Percentiles rank a stretch among this genome's conserved stretches.
phyloP scores from a whole-genome alignment of 495 filamentous ascomycete species.

The Aspergillus egyptiacus region DNA sequence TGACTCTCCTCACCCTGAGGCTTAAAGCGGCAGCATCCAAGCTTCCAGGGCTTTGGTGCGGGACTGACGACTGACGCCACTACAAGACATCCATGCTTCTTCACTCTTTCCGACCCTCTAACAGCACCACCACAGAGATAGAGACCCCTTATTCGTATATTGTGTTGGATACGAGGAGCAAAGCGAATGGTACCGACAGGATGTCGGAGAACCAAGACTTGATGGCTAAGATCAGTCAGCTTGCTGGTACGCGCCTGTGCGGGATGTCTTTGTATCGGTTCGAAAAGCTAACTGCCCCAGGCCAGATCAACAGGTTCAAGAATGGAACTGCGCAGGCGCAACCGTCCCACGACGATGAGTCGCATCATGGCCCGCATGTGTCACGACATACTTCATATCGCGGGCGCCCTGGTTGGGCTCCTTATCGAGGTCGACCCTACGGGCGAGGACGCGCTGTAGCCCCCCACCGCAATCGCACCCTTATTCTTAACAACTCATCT shows the following conservation, averaged over 20 bases:
- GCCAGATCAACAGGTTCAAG: constrained; percentile 80
- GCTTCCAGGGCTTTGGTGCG: no score
- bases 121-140: constrained; percentile 3
- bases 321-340: constrained; percentile 46
- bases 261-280: constrained; percentile 9
- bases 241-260: constrained; percentile 55
- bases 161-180: constrained; percentile 6
- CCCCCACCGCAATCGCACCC: constrained; percentile 62
- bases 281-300: constrained; percentile 39
- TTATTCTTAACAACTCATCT: constrained; percentile 61
- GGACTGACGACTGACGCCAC: constrained; percentile 2
- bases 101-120: background rate
- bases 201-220: constrained; percentile 76
- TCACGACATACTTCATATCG: constrained; percentile 40
- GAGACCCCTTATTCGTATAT: background rate
- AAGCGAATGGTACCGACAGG: constrained; percentile 2
- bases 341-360: constrained; percentile 22
- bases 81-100: background rate
- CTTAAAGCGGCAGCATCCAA: no score
- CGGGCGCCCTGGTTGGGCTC: constrained; percentile 39
- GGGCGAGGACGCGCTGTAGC: constrained; percentile 35
- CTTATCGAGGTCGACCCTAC: constrained; percentile 43
- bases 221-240: constrained; percentile 65
- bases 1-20: no score
- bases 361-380: constrained; percentile 26